Percentiles rank a stretch among this genome's conserved stretches.
Conservation (phyloP, 148 eudicot species). For the Dysphania ambrosioides region DNA sequence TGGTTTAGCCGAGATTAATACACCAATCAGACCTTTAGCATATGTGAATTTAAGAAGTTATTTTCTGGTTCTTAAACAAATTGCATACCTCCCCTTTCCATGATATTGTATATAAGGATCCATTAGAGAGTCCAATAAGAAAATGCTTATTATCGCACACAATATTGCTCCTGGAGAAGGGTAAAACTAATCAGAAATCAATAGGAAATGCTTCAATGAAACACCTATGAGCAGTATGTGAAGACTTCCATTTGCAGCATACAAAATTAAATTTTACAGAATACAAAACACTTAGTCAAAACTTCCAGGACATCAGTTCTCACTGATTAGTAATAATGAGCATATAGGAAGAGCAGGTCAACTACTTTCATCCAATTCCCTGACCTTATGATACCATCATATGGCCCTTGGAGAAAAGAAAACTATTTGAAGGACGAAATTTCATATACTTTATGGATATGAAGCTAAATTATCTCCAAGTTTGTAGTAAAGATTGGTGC, state of each 20-base stretch:
- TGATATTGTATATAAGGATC: conserved; percentile 83
- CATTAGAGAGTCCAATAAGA: conserved; percentile 74
- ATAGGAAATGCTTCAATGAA: conserved; percentile 2
- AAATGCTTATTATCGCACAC: conserved; percentile 80
- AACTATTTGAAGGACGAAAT: not conserved
- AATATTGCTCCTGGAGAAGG: conserved; percentile 69
- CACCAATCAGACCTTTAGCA: not conserved
- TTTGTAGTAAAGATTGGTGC: conserved; percentile 26
- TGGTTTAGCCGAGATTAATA: not conserved
- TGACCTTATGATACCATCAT: not conserved
- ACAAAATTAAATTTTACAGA: not conserved
- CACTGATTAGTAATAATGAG: not conserved
- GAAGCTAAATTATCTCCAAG: not conserved
- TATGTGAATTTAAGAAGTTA: not conserved
- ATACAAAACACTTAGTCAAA: not conserved
- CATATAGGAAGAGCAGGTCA: not conserved
- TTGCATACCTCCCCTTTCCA: conserved; percentile 97
- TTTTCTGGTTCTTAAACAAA: not conserved
- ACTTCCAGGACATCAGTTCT: not conserved
- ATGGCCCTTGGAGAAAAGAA: not conserved
- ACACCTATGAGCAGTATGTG: not conserved
- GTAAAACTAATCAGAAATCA: conserved; percentile 13
- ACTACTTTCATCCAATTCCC: not conserved
- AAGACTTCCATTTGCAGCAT: conserved; percentile 1
- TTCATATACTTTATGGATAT: not conserved